Base-by-base conservation (phyloP, 2,329 filamentous ascomycete genomes). In the Diaporthe aspalathi region DNA sequence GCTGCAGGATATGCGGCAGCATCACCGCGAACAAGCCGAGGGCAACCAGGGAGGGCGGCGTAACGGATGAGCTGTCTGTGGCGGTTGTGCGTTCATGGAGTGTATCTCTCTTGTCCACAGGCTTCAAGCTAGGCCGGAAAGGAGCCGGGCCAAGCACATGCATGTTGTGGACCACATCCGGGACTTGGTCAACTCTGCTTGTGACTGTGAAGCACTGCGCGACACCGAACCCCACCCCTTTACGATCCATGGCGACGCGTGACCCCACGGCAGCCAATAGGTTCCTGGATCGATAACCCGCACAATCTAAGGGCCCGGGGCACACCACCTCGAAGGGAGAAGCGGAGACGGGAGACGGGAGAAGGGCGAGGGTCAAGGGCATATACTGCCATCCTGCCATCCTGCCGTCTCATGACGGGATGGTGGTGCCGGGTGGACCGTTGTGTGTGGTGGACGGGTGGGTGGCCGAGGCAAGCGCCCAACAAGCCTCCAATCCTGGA, bases 181-280 rank as follows among this genome's bases (percentile, higher is more conserved):
- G 53, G 67, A 47, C 53, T 68, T 40, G 16, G 16, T n/a, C n/a
- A n/a, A 52, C 67, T 57, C 50, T 50, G 53, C 53, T 68, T 60
- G 67, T 68, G 67, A 60, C 47, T 60, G 67, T 40, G 53, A 60
- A 60, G 53, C 43, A 49, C 67, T 60, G 43, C 53, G 45, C 53
- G 43, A 68, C 67, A 47, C 20, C 24, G 35, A 60, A 68, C 67
- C 67, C 67, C 67, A 68, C 67, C 67, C 67, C 53, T 53, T 50
- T 50, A 40, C 67, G 49, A 60, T 47, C 67, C 53, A 24, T 22
- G 53, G 43, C 29, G 43, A 50, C 67, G 53, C 53, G 67, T 68
- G 67, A 68, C 60, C 43, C 29, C 60, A 7, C 32, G 40, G 35
- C 53, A 50, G 35, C 67, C 67, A 68, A 60, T 68, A n/a, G 56